Conservation (phyloP, 495 filamentous ascomycete genomes). For the Rhypophila decipiens region DNA sequence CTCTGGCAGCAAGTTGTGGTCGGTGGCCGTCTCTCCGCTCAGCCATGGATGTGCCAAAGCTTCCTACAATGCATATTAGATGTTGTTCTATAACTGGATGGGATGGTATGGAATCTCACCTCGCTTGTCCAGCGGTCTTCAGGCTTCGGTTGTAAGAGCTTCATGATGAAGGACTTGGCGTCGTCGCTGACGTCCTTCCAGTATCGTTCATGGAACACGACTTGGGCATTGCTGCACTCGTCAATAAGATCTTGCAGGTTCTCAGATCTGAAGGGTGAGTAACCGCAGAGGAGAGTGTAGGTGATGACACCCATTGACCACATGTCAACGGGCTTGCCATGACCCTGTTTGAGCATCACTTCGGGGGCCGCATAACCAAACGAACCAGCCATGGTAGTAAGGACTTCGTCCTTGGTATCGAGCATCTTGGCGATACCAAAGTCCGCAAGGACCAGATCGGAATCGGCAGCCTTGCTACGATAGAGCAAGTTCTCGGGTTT, state of each 20-base stretch:
- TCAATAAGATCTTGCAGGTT: conserved; percentile 90
- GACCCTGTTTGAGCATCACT: conserved; percentile 95
- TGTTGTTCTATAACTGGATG: too few relatives aligned
- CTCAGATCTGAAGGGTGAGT: conserved; percentile 95
- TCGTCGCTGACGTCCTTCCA: conserved; percentile 97
- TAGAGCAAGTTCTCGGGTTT: conserved; percentile 99
- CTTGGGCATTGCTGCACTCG: conserved; percentile 80
- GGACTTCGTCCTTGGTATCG: conserved; percentile 77
- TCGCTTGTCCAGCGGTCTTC: conserved; percentile 71
- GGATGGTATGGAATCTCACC: too few relatives aligned
- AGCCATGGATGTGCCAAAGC: conserved; percentile 86
- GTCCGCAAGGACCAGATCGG: conserved; percentile 87
- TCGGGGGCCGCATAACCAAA: conserved; percentile 98
- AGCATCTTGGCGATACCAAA: conserved; percentile 99
- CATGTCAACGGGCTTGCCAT: conserved; percentile 99
- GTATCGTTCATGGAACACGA: conserved; percentile 97
- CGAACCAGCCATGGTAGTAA: conserved; percentile 97
- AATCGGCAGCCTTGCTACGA: conserved; percentile 66
- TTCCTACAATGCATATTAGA: too few relatives aligned
- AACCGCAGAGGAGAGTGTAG: conserved; percentile 98
- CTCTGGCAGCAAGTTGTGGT: conserved; percentile 95
- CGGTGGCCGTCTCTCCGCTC: conserved; percentile 79
- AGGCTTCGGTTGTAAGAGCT: conserved; percentile 73
- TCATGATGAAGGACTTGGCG: conserved; percentile 89
- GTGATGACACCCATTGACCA: conserved; percentile 99